These are phyloP conservation scores for Paecilomyces variotii DNA, from an alignment of 2,329 filamentous ascomycete genomes.

Conservation along the genomic window DNA sequence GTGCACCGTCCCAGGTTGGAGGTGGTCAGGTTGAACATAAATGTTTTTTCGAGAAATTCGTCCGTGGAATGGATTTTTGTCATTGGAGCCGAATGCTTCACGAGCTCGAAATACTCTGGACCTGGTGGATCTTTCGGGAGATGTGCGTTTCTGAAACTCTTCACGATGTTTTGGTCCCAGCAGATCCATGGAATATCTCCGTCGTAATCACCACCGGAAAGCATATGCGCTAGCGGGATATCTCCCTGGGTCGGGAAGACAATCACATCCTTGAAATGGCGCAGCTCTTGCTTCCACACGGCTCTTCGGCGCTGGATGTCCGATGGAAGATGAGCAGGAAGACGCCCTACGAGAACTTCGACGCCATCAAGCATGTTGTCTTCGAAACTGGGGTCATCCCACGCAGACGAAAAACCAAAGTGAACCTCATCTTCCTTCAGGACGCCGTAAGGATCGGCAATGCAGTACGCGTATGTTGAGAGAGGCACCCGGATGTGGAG, in stretches of 20 bases:
- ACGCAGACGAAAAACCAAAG: slow-evolving; percentile 44
- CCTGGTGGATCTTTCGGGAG: slow-evolving; percentile 30
- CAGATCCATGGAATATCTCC: slow-evolving; percentile 55
- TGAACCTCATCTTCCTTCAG: slow-evolving; percentile 49
- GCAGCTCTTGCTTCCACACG: slow-evolving; percentile 43
- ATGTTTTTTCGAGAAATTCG: slow-evolving; percentile 36
- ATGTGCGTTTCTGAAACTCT: slow-evolving; percentile 46
- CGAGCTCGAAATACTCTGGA: slow-evolving; percentile 41
- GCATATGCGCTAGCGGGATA: slow-evolving; percentile 48
- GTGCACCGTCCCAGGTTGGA: slow-evolving; percentile 48
- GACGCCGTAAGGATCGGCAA: slow-evolving; percentile 48
- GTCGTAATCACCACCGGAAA: slow-evolving; percentile 60
- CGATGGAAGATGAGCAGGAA: slow-evolving; percentile 49
- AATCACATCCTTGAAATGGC: slow-evolving; percentile 49
- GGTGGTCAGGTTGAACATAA: slow-evolving; percentile 40
- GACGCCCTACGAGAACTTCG: slow-evolving; percentile 49
- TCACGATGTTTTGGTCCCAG: slow-evolving; percentile 49
- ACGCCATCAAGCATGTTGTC: slow-evolving; percentile 40
- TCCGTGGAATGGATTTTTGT: slow-evolving; percentile 28
- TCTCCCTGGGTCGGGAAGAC: slow-evolving; percentile 48
- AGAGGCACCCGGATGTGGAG: slow-evolving; percentile 42
- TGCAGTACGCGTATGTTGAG: slow-evolving; percentile 48
- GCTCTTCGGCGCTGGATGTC: slow-evolving; percentile 51
- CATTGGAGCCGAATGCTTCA: slow-evolving; percentile 36
- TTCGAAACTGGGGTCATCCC: slow-evolving; percentile 31